These are phyloP conservation scores for Silene vulgaris DNA, from an alignment of 179 eudicot species.

Conservation along the genomic window DNA sequence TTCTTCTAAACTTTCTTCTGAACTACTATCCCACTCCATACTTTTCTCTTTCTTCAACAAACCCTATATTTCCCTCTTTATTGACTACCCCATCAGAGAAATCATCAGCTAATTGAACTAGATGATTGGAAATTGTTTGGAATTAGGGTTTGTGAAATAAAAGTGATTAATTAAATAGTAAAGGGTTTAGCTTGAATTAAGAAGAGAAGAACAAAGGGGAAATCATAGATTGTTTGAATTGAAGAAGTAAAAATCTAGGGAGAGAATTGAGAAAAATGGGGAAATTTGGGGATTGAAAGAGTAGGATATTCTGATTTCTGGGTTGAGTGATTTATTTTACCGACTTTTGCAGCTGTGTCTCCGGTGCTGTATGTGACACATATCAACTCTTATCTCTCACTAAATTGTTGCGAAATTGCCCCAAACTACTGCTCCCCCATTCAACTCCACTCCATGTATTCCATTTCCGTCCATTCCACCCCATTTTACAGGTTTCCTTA, in stretches of 20 bases:
- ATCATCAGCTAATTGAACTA: slow-evolving; percentile 3
- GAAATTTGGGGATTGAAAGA: background rate
- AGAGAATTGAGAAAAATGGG: background rate
- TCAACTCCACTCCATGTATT: too few relatives aligned
- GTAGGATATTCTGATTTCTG: background rate
- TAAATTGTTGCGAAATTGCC: background rate
- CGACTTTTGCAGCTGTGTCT: background rate
- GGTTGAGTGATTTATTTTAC: background rate
- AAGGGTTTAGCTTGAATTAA: background rate
- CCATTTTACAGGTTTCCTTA: too few relatives aligned
- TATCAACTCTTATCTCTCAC: background rate
- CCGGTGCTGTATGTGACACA: slow-evolving; percentile 4
- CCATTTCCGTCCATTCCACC: too few relatives aligned
- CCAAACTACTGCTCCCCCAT: too few relatives aligned
- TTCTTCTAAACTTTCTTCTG: slow-evolving; percentile 64
- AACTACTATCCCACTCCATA: slow-evolving; percentile 94
- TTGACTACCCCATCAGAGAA: background rate
- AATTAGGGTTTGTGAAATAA: slow-evolving; percentile 7
- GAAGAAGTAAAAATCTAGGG: background rate
- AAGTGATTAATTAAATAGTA: background rate
- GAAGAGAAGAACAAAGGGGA: background rate
- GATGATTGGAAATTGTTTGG: background rate
- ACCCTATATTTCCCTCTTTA: slow-evolving; percentile 1
- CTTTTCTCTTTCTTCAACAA: slow-evolving; percentile 3
- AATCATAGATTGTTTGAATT: background rate